Evolutionary conservation across 768 basidiomycete species (phyloP).

Genomic region (Nidularia pulvinata): DNA sequence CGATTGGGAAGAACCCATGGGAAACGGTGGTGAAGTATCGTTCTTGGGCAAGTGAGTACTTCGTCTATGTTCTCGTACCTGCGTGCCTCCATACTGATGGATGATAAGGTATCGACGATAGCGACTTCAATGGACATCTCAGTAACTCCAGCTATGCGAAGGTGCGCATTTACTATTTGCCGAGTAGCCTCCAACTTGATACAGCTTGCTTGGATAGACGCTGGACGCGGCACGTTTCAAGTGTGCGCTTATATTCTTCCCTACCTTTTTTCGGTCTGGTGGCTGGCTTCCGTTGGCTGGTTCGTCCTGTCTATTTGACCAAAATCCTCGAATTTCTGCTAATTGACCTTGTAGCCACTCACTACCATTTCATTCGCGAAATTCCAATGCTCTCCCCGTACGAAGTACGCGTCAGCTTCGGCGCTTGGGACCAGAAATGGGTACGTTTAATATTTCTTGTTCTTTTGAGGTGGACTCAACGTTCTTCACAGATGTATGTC

Average conservation of each 20-base stretch:
- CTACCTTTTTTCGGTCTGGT: background rate
- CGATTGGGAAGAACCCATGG: conserved; percentile 60
- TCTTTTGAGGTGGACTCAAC: background rate
- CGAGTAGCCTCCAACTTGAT: background rate
- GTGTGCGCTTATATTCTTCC: background rate
- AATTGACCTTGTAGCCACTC: conserved; percentile 41
- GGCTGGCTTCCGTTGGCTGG: conserved; percentile 39
- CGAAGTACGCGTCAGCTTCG: conserved; percentile 58
- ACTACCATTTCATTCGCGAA: conserved; percentile 70
- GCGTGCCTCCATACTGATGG: background rate
- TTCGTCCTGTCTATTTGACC: conserved; percentile 35
- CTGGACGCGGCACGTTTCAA: conserved; percentile 2
- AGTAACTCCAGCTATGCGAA: conserved; percentile 85
- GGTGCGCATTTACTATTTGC: conserved; percentile 27
- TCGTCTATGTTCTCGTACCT: background rate
- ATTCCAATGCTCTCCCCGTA: conserved; percentile 63
- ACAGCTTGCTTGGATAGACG: background rate
- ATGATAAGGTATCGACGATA: conserved; percentile 64
- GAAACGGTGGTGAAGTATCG: conserved; percentile 34
- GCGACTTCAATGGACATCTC: conserved; percentile 73
- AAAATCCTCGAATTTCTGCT: background rate
- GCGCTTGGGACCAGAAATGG: conserved; percentile 81
- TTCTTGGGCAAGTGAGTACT: conserved; percentile 57
- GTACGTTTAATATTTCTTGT: conserved; percentile 30
- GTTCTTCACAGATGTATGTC: conserved; percentile 50